Evolutionary conservation across 164 flowering plant genomes (phyloP).

Genomic region (Chloranthus sessilifolius): DNA sequence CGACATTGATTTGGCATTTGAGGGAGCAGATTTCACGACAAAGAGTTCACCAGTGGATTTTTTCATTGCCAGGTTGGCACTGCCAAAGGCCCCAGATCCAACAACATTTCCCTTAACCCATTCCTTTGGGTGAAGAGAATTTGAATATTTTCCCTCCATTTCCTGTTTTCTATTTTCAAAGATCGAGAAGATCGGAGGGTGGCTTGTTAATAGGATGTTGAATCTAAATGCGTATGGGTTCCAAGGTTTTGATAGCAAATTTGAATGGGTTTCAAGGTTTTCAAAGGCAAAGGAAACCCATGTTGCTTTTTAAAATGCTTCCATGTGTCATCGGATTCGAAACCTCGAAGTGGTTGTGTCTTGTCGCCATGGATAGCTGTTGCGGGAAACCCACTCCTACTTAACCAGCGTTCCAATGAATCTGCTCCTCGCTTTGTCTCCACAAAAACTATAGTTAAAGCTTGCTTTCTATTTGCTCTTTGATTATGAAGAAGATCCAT

Average conservation of each 20-base stretch:
- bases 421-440: constrained; percentile 66
- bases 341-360: no score
- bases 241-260: no score
- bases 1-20: constrained; percentile 19
- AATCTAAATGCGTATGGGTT: no score
- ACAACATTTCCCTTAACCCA: constrained; percentile 51
- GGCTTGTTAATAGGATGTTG: no score
- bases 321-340: no score
- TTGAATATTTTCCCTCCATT: constrained; percentile 21
- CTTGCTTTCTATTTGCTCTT: constrained; percentile 32
- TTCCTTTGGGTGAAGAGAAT: constrained; percentile 14
- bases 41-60: constrained; percentile 41
- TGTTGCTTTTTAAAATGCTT: no score
- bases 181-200: no score
- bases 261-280: no score
- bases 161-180: neutral
- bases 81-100: constrained; percentile 48
- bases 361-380: constrained; percentile 63
- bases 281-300: no score
- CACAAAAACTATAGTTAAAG: constrained; percentile 52
- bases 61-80: constrained; percentile 46
- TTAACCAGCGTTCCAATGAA: constrained; percentile 41
- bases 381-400: constrained; percentile 46
- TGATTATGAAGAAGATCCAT: constrained; percentile 39
- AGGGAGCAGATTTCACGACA: constrained; percentile 41